These are phyloP conservation scores for Brachypodium distachyon DNA, from an alignment of 202 grass and related monocot genomes.

Conservation along the genomic window DNA sequence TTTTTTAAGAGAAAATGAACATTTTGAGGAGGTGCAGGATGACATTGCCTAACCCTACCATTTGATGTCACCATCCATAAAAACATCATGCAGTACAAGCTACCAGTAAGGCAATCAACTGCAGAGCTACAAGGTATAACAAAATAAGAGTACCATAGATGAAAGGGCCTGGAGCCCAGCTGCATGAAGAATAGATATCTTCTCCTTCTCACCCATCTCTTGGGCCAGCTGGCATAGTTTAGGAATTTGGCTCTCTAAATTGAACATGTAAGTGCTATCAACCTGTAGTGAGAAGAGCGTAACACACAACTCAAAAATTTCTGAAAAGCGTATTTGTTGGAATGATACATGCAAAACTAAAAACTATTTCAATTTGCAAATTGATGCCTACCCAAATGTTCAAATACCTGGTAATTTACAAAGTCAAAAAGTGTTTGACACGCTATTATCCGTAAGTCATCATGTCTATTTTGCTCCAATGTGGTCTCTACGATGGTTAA, in stretches of 20 bases:
- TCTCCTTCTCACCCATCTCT: conserved; percentile 77
- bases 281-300: conserved; percentile 40
- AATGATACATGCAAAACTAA: neutral
- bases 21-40: neutral
- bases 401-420: conserved; percentile 81
- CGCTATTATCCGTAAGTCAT: conserved; percentile 65
- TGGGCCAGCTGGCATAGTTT: conserved; percentile 70
- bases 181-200: conserved; percentile 43
- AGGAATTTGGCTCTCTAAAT: conserved; percentile 85
- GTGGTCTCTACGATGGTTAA: conserved; percentile 74
- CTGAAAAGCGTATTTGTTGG: neutral
- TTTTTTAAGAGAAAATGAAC: neutral
- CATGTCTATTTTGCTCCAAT: conserved; percentile 82
- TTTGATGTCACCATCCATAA: neutral
- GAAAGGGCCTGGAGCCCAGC: conserved; percentile 87
- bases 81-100: conserved; percentile 5
- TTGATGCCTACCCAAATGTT: conserved; percentile 16
- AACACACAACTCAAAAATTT: conserved; percentile 9
- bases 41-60: neutral
- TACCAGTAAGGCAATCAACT: conserved; percentile 3
- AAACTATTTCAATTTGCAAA: conserved; percentile 4
- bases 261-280: conserved; percentile 93
- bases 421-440: conserved; percentile 92
- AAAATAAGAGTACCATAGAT: conserved; percentile 62
- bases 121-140: neutral